Conservation (phyloP, 2,329 filamentous ascomycete species). For the Fusarium vanettenii region DNA sequence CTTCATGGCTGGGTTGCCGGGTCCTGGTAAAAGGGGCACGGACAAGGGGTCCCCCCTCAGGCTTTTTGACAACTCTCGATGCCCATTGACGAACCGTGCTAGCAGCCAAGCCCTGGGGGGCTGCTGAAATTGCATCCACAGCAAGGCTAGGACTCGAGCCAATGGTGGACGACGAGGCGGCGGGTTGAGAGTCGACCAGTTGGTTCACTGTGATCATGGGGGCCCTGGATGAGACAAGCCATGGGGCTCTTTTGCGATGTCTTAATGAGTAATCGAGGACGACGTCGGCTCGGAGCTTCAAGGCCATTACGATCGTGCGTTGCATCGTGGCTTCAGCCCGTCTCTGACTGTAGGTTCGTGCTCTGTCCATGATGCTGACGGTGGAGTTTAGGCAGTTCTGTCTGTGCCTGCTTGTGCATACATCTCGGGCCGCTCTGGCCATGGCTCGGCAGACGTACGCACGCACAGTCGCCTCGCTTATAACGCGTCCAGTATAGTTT, state of each 20-base stretch:
- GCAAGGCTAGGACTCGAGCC: constrained; percentile 8
- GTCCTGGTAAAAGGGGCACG: constrained; percentile 27
- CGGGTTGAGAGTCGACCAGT: neutral
- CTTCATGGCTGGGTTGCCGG: neutral
- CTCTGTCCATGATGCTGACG: constrained; percentile 5
- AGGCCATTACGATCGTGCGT: constrained; percentile 1
- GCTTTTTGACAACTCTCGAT: constrained; percentile 1
- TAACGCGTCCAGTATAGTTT: neutral
- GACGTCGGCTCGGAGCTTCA: neutral
- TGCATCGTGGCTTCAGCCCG: neutral
- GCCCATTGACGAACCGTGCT: constrained; percentile 23
- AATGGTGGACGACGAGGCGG: constrained; percentile 15
- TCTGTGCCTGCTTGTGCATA: neutral
- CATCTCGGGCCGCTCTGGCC: neutral
- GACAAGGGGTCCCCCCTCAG: constrained; percentile 8
- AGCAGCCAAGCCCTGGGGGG: constrained; percentile 9
- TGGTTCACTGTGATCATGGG: neutral
- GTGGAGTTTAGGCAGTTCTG: neutral
- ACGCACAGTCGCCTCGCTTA: neutral
- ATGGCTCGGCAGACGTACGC: neutral
- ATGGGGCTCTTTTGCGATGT: constrained; percentile 4
- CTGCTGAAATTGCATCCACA: constrained; percentile 25
- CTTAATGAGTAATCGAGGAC: neutral
- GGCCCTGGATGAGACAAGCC: neutral
- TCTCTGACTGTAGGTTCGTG: neutral